These are phyloP conservation scores for Melampsora americana DNA, from an alignment of 1,284 basidiomycete species.

Conservation along the genomic window DNA sequence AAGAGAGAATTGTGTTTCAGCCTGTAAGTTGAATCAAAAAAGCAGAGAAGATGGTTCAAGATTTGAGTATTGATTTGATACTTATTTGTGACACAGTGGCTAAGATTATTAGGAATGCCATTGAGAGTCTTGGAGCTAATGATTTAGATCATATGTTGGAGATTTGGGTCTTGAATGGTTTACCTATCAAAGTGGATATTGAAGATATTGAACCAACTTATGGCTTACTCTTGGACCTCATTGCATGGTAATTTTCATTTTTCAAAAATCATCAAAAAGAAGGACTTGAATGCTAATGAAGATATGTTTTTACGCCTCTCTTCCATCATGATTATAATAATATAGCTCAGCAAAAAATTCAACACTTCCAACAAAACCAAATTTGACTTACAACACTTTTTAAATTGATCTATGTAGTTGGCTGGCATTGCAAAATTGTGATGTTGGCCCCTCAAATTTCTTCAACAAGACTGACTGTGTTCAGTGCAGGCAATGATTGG, in stretches of 20 bases:
- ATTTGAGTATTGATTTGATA: not conserved
- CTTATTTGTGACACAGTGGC: too few species aligned
- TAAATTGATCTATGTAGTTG: too few species aligned
- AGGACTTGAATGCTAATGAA: too few species aligned
- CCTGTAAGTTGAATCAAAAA: conserved; percentile 10
- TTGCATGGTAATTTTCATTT: conserved; percentile 15
- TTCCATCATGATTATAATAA: too few species aligned
- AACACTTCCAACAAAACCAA: too few species aligned
- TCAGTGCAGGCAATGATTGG: too few species aligned
- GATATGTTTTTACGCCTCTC: too few species aligned
- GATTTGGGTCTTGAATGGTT: conserved; percentile 24
- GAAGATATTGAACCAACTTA: conserved; percentile 39
- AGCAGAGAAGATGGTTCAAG: not conserved
- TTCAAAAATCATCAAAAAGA: not conserved
- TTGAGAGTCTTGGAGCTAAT: conserved; percentile 11
- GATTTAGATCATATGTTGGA: conserved; percentile 33
- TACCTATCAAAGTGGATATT: conserved; percentile 36
- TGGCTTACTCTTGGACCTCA: conserved; percentile 32
- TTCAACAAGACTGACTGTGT: too few species aligned
- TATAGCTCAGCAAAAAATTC: too few species aligned
- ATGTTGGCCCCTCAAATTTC: too few species aligned
- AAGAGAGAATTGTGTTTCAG: conserved; percentile 35
- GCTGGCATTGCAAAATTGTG: too few species aligned
- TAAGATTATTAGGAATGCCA: conserved; percentile 27
- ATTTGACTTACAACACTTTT: too few species aligned